Percentiles rank a stretch among this genome's conserved stretches.
Evolutionary conservation across 1,139 yeast genomes (phyloP).

Genomic region (Yamadazyma triangularis): DNA sequence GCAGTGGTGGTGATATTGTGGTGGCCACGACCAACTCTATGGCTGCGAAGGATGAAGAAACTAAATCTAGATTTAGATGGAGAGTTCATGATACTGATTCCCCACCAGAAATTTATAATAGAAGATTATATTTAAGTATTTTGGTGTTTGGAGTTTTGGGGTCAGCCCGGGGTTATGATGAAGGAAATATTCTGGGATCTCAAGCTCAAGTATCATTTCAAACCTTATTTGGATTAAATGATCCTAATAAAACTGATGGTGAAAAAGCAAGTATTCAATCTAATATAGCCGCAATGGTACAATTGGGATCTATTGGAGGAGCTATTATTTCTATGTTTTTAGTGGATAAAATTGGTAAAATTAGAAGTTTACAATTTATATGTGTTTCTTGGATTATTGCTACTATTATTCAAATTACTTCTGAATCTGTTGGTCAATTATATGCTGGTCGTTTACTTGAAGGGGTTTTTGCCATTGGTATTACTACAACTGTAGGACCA

Average conservation of each 20-base stretch:
- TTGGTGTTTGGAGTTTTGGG: conserved; percentile 56
- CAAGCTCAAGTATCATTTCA: conserved; percentile 43
- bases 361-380: conserved; percentile 45
- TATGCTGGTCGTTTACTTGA: conserved; percentile 53
- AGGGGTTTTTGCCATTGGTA: conserved; percentile 50
- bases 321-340: conserved; percentile 45
- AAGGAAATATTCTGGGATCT: conserved; percentile 45
- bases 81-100: conserved; percentile 30
- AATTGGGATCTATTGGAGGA: conserved; percentile 58
- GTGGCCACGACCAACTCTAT: too few species aligned
- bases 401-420: conserved; percentile 45
- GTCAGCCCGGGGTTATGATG: conserved; percentile 59
- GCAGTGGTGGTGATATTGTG: too few species aligned
- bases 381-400: conserved; percentile 44
- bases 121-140: conserved; percentile 42
- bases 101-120: conserved; percentile 48
- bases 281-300: conserved; percentile 60
- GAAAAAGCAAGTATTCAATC: conserved; percentile 47
- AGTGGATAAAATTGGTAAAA: conserved; percentile 53
- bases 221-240: conserved; percentile 42
- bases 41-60: too few species aligned
- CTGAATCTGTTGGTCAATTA: conserved; percentile 42
- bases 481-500: conserved; percentile 56
- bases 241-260: conserved; percentile 27
- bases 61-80: conserved; percentile 26